Evolutionary conservation across 257 asterid species (phyloP), one percentile per base, ranked within the genome.

Genomic region (Fraxinus anomala): DNA sequence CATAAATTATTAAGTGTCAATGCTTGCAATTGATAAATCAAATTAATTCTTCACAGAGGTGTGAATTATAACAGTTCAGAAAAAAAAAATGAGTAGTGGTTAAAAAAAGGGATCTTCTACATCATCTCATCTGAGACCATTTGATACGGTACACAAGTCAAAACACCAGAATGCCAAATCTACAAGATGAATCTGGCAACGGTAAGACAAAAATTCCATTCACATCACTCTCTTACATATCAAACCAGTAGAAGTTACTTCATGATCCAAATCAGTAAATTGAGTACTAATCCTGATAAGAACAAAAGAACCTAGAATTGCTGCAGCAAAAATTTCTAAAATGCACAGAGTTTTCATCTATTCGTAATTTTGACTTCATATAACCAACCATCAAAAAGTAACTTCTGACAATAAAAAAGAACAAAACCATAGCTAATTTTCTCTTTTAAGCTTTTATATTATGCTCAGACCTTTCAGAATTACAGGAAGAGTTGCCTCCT

Each of bases 401-500:
- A 68, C 66, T 80, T 70, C 70, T 14, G 73, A 56, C 23, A n/a
- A 56, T n/a, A 56, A 56, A 8, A 54, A 21, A 16, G 65, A 54
- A 54, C 65, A 6, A n/a, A 54, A 17, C n/a, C 7, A 9, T 19
- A 17, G 23, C 63, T 51, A 51, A 56, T 56, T n/a, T n/a, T 56
- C 28, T 6, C 66, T 56, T 19, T 16, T 47, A 71, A 51, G 78
- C 76, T 54, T 68, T 37, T 13, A 21, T 23, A 36, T 28, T 67
- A 36, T 70, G 31, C 49, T 63, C 70, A 66, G 74, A 94, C 98
- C 99, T 90, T 89, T 90, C 59, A 96, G 81, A 85, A 96, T 93
- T 34, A 86, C 66, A 72, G 99, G 99, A 75, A 96, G 91, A 16
- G 99, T 96, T 77, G 97, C 98, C 75, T 90, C 98, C 85, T 93